phyloP scores from a whole-genome alignment of 1,284 basidiomycete genomes.

The Dichomitus squalens region DNA sequence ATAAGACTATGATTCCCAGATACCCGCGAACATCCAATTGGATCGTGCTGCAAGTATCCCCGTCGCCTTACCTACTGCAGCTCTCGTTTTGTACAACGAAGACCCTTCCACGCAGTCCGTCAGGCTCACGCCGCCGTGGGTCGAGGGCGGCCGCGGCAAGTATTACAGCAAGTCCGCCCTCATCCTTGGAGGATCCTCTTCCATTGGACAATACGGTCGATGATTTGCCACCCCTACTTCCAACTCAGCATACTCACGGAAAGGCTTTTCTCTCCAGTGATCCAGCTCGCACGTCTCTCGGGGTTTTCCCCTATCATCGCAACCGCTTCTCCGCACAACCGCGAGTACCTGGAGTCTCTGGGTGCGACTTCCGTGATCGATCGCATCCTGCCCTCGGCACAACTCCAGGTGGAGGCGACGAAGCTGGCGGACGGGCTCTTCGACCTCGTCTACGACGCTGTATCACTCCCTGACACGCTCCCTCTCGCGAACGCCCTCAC shows the following conservation, averaged over 20 bases:
- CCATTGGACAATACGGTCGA: conserved; percentile 39
- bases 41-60: conserved; percentile 27
- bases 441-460: conserved; percentile 31
- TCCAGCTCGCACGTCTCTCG: conserved; percentile 49
- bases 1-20: conserved; percentile 8
- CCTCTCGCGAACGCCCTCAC: conserved; percentile 29
- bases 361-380: conserved; percentile 31
- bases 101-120: conserved; percentile 23
- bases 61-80: conserved; percentile 24
- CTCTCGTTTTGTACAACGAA: conserved; percentile 17
- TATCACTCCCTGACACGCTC: conserved; percentile 25
- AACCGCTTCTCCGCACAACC: conserved; percentile 48
- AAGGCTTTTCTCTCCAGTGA: conserved; percentile 28
- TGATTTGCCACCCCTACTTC: not conserved
- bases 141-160: conserved; percentile 31
- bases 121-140: conserved; percentile 29
- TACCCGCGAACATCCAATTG: conserved; percentile 28
- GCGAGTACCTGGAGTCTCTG: conserved; percentile 39
- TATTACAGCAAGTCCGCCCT: conserved; percentile 33
- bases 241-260: conserved; percentile 24
- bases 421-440: conserved; percentile 19
- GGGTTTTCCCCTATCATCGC: conserved; percentile 53
- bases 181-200: conserved; percentile 36
- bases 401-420: conserved; percentile 4
- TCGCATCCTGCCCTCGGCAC: conserved; percentile 14